Base-by-base conservation (phyloP, 2,329 filamentous ascomycete genomes). In the Arthrobotrys iridis region DNA sequence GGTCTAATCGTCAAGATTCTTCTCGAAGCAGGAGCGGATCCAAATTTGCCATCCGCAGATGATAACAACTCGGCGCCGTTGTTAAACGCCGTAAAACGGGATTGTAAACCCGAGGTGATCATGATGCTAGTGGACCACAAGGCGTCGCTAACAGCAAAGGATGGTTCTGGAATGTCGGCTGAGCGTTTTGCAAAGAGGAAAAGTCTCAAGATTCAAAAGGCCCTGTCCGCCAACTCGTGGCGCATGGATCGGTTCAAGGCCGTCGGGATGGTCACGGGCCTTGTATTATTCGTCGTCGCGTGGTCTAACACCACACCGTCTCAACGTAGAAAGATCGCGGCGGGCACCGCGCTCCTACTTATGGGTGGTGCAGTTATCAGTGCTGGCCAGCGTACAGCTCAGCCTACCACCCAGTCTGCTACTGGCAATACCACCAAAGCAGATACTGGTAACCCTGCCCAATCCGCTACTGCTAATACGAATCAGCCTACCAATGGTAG, bases 1-100 rank as follows among this genome's bases (percentile, higher is more conserved):
- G 60, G 30, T 22, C 45, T 10, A 28, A 64, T 64, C 20, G 35
- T 52, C 11, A 50, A 64, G 18, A 64, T 52, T 41, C 60, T 64
- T 41, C 60, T 64, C n/a, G 43, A 64, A 52, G 45, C 30, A 28
- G 45, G 33, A 11, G 60, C 60, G 13, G 60, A 64, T 52, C 60
- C 60, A 41, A 64, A 52, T 50, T 0, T 43, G 22, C 11, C 45
- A 64, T 64, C 60, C 20, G n/a, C 11, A 10, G 8, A 28, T 43
- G 33, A 64, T 43, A 52, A 43, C 15, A 64, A 64, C 20, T 18
- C 45, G 20, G 11, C 60, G 22, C 60, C 60, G 18, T 33, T 64
- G 15, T 52, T 64, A 26, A 41, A 28, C 7, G 60, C 60, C 30
- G 13, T 64, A 33, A 52, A 52, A 30, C 20, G 8, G 45, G n/a